Evolutionary conservation across 768 basidiomycete species (phyloP).

Genomic region (Terana coerulea): DNA sequence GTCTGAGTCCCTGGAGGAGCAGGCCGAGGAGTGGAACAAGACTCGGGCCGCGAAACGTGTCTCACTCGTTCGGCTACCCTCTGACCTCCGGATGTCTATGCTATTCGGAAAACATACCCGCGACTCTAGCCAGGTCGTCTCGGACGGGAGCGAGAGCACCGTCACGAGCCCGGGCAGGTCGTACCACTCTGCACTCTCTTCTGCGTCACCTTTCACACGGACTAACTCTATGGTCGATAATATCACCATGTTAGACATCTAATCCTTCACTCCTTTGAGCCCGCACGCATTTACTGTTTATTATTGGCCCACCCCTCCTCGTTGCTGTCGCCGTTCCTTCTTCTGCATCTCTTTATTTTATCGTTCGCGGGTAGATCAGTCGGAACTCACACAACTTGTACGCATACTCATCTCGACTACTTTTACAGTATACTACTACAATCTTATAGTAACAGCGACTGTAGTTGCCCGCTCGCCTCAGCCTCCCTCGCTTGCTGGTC

Average conservation of each 20-base stretch:
- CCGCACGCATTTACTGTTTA: not conserved
- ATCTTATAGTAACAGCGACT: not conserved
- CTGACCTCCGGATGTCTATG: slow-evolving; percentile 37
- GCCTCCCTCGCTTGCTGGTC: no score
- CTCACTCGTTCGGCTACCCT: slow-evolving; percentile 72
- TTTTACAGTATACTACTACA: slow-evolving; percentile 3
- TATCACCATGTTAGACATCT: slow-evolving; percentile 20
- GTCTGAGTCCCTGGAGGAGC: slow-evolving; percentile 50
- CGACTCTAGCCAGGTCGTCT: slow-evolving; percentile 15
- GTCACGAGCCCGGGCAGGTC: slow-evolving; percentile 6
- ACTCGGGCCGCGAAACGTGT: slow-evolving; percentile 84
- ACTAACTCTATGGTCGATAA: slow-evolving; percentile 16
- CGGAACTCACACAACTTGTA: slow-evolving; percentile 4
- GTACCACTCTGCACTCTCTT: slow-evolving; percentile 8
- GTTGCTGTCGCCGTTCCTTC: slow-evolving; percentile 8
- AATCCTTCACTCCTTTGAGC: slow-evolving; percentile 1
- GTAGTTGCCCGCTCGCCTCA: not conserved
- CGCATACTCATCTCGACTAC: slow-evolving; percentile 1
- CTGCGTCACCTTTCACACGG: slow-evolving; percentile 13
- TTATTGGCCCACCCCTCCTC: not conserved
- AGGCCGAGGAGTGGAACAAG: slow-evolving; percentile 87
- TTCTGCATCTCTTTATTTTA: slow-evolving; percentile 7
- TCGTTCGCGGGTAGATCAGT: slow-evolving; percentile 5
- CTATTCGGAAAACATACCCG: slow-evolving; percentile 24
- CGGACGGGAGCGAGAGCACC: slow-evolving; percentile 15